Conservation (phyloP, 106 monocot genomes). For the Allium cepa region DNA sequence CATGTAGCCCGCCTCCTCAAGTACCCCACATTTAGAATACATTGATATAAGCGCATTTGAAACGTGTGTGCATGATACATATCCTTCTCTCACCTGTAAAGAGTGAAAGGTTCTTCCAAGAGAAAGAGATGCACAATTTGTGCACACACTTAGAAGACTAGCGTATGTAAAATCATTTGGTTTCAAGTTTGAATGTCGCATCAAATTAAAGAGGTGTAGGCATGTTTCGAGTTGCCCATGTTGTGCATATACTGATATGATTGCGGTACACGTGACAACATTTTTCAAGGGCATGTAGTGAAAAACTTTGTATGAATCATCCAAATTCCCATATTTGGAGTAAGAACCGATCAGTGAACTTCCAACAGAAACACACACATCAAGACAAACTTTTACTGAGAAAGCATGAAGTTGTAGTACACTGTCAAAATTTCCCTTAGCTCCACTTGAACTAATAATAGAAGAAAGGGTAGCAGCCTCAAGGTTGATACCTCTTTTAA, state of each 20-base stretch:
- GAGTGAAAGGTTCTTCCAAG: slow-evolving; percentile 39
- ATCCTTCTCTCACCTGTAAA: slow-evolving; percentile 27
- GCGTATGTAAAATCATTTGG: slow-evolving; percentile 56
- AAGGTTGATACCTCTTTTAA: slow-evolving; percentile 15
- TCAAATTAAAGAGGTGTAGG: slow-evolving; percentile 21
- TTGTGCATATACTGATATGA: slow-evolving; percentile 39
- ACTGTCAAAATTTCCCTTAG: slow-evolving; percentile 6
- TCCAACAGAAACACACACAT: slow-evolving; percentile 13
- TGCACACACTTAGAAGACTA: slow-evolving; percentile 40
- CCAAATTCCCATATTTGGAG: slow-evolving; percentile 24
- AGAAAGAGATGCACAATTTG: slow-evolving; percentile 29
- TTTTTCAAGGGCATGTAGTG: slow-evolving; percentile 22
- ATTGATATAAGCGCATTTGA: slow-evolving; percentile 47
- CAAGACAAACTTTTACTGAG: slow-evolving; percentile 20
- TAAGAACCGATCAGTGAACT: slow-evolving; percentile 44
- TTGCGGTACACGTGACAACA: slow-evolving; percentile 37
- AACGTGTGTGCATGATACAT: slow-evolving; percentile 27
- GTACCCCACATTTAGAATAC: slow-evolving; percentile 46
- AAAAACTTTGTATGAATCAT: slow-evolving; percentile 28
- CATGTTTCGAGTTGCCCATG: slow-evolving; percentile 25
- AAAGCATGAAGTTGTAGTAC: slow-evolving; percentile 39
- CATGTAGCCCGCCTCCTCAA: slow-evolving; percentile 25
- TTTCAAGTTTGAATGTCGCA: slow-evolving; percentile 18
- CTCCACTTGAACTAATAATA: slow-evolving; percentile 20
- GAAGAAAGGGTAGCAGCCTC: slow-evolving; percentile 15